Percentiles rank a stretch among this genome's conserved stretches.
Evolutionary conservation across 306 rosid genomes (phyloP).

Genomic region (Trifolium dubium): DNA sequence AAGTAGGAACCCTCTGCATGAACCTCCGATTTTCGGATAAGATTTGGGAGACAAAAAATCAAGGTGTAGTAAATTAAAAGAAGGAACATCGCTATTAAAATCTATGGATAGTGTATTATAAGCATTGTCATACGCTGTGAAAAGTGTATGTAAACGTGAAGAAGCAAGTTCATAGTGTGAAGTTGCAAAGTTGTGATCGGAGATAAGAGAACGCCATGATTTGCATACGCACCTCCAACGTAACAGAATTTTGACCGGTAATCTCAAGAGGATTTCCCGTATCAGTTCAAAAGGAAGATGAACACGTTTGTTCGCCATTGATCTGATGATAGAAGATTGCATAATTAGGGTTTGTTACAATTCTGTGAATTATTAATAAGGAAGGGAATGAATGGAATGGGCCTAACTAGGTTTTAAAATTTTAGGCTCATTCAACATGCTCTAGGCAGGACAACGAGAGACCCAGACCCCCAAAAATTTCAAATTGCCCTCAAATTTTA

Average conservation of each 20-base stretch:
- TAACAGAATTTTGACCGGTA: not conserved
- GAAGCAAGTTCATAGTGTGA: not conserved
- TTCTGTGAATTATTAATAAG: no score
- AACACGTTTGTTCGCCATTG: not conserved
- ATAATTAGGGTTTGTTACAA: no score
- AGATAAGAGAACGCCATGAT: not conserved
- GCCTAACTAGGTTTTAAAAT: no score
- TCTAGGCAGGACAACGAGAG: no score
- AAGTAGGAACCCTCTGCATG: constrained; percentile 17
- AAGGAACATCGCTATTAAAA: not conserved
- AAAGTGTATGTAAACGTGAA: not conserved
- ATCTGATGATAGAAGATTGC: no score
- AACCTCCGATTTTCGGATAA: not conserved
- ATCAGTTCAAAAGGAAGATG: not conserved
- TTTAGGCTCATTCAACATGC: no score
- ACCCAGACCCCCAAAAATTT: no score
- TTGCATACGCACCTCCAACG: not conserved
- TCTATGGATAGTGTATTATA: not conserved
- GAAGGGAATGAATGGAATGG: no score
- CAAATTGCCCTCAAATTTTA: no score
- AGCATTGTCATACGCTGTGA: no score
- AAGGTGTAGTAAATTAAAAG: not conserved
- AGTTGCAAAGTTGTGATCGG: not conserved
- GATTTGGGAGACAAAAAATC: not conserved
- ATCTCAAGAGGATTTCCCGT: not conserved